Conservation (phyloP, 2,329 filamentous ascomycete genomes). For the Ophioceras dolichostomum region DNA sequence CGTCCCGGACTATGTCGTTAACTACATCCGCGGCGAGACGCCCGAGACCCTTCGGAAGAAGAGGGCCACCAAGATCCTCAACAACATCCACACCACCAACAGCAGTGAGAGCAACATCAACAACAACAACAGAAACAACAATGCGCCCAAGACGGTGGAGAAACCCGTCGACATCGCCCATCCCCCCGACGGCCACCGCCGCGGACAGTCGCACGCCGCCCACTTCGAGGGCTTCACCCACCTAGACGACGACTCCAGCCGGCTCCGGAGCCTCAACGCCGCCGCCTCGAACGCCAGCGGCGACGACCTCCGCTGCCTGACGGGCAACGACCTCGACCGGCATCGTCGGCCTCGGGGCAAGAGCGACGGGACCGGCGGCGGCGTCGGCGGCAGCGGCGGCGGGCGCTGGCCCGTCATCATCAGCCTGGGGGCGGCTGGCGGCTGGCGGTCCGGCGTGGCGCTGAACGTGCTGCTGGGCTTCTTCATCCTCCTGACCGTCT, state of each 20-base stretch:
- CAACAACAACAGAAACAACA: no score
- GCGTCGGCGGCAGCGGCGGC: constrained; percentile 9
- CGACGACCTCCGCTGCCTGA: neutral
- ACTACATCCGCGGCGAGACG: constrained; percentile 42
- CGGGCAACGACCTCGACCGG: constrained; percentile 5
- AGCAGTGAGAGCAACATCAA: no score
- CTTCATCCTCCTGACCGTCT: constrained; percentile 21
- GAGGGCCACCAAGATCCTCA: no score
- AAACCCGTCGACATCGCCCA: constrained; percentile 18
- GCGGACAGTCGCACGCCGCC: constrained; percentile 20
- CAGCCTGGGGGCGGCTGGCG: constrained; percentile 18
- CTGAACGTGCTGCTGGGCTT: constrained; percentile 28
- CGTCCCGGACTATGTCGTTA: constrained; percentile 42
- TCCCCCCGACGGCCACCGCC: constrained; percentile 11
- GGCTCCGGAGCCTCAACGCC: constrained; percentile 5
- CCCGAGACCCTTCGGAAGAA: constrained; percentile 35
- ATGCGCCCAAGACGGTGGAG: constrained; percentile 17
- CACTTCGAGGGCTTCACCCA: constrained; percentile 16
- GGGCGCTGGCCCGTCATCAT: constrained; percentile 10
- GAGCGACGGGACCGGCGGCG: constrained; percentile 5
- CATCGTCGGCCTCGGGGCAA: constrained; percentile 1
- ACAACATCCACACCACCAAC: no score
- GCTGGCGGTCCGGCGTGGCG: constrained; percentile 36
- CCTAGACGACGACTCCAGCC: constrained; percentile 3
- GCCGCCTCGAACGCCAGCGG: neutral